Conservation (phyloP, 768 basidiomycete genomes). For the Leucocoprinus sp. region DNA sequence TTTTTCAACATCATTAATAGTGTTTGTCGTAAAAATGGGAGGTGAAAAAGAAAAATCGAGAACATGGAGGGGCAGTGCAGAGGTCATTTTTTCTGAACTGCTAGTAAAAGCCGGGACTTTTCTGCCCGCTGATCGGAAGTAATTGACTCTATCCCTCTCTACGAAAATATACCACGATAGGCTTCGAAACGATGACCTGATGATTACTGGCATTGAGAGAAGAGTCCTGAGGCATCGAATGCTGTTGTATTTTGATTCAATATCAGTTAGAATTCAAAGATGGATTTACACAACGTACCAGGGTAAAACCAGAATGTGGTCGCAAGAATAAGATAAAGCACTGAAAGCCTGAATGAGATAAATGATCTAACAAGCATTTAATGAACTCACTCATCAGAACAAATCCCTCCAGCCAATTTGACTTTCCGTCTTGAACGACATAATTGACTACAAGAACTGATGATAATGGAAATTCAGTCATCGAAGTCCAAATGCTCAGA, state of each 20-base stretch:
- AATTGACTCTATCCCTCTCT: background rate
- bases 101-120: too few relatives aligned
- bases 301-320: constrained; percentile 62
- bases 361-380: background rate
- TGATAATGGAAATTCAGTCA: background rate
- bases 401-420: constrained; percentile 78
- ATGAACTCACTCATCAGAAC: constrained; percentile 31
- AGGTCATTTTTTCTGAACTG: too few relatives aligned
- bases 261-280: background rate
- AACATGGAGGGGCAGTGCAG: too few relatives aligned
- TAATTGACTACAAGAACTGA: constrained; percentile 79
- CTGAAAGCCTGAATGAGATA: constrained; percentile 22
- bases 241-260: constrained; percentile 12
- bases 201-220: constrained; percentile 17
- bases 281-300: constrained; percentile 23
- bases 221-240: constrained; percentile 25
- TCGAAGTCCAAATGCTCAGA: background rate
- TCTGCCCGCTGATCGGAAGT: too few relatives aligned
- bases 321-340: constrained; percentile 63
- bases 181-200: too few relatives aligned
- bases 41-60: too few relatives aligned
- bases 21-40: too few relatives aligned
- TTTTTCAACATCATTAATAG: too few relatives aligned
- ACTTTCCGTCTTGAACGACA: constrained; percentile 73
- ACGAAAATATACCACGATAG: background rate